Base-by-base conservation (phyloP, 306 rosid genomes). In the Cicer yamashitae region DNA sequence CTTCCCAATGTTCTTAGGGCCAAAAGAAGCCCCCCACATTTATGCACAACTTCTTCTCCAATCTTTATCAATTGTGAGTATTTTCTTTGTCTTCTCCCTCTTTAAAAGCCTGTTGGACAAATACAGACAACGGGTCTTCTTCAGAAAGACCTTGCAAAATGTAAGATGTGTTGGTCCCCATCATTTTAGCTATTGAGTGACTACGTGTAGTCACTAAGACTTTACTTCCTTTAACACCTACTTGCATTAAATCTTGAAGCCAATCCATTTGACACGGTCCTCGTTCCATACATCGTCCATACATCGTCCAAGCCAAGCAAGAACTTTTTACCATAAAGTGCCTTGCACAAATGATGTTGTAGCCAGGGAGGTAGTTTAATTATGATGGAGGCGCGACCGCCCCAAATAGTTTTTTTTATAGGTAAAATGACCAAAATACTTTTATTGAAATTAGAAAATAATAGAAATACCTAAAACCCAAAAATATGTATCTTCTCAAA, bases 11-110 rank as follows among this genome's bases (percentile, higher is more conserved):
- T 83, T 40, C 80, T 81, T 38, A 81, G 12, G 0, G 82, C 82
- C 61, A 83, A 68, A 0, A 77, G 87, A 74, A 86, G 59, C 12
- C 87, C 85, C 11, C 13, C 3, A 44, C 89, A 83, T 59, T 80
- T 86, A 5, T 59, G 8, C 11, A 58, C 83, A 58, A 86, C 71
- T 3, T 63, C 67, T 2, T 30, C 18, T 18, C 80, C 87, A 17
- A 83, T 75, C 6, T 52, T 7, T 9, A 68, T 0, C 5, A 85
- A 47, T 1, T 75, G 6, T 4, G 79, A 80, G 43, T 68, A 20
- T 8, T 57, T 17, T 17, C n/a, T 54, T 15, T 22, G 34, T 76
- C 85, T 17, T 51, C 77, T 6, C 57, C 77, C 10, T 63, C 76
- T 37, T 47, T 59, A 47, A 86, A 86, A 59, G 90, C 82, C 74